Base-by-base conservation (phyloP, 2,329 filamentous ascomycete genomes). In the Coniochaeta ligniaria region DNA sequence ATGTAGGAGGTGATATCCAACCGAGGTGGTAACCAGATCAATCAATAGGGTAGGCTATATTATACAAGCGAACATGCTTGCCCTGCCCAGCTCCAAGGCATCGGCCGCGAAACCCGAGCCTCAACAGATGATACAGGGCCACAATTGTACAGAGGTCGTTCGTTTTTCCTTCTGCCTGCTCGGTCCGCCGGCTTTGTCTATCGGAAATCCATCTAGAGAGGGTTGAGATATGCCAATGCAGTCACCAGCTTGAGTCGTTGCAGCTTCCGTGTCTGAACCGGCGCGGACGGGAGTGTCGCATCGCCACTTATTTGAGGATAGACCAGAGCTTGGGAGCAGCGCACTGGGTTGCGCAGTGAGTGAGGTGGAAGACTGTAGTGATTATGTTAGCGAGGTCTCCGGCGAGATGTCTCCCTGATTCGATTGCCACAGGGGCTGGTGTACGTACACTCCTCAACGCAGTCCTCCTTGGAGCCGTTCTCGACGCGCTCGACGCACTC, bases 261-360 rank as follows among this genome's bases (percentile, higher is more conserved):
- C 26, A 31, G 17, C 16, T n/a, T 22, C 26, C 24, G 5, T 55
- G 26, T 33, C 52, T 20, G 31, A 16, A 36, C 26, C 52, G 47
- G 22, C 8, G 14, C 36, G n/a, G 26, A n/a, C n/a, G n/a, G n/a
- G n/a, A 1, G 26, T 7, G 16, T 56, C 9, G 58, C 58, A 80
- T 38, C 31, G 17, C 16, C 17, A 22, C 56, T 84, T 96, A 98
- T 85, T 94, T 96, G 76, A 98, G 90, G 78, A 87, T 81, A 67
- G 88, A 85, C 86, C 92, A 99, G 72, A 99, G 89, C 88, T 96
- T 97, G 72, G 94, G 93, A 60, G 95, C 95, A 65, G 95, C 94
- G 76, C 95, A 99, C 75, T 89, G 82, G 71, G 86, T 91, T 66
- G 94, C 92, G 82, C 95, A 99, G 84, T 98, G 95, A 71, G 91